Base-by-base conservation (phyloP, 176 grass and related monocot species). In the Zizania latifolia region DNA sequence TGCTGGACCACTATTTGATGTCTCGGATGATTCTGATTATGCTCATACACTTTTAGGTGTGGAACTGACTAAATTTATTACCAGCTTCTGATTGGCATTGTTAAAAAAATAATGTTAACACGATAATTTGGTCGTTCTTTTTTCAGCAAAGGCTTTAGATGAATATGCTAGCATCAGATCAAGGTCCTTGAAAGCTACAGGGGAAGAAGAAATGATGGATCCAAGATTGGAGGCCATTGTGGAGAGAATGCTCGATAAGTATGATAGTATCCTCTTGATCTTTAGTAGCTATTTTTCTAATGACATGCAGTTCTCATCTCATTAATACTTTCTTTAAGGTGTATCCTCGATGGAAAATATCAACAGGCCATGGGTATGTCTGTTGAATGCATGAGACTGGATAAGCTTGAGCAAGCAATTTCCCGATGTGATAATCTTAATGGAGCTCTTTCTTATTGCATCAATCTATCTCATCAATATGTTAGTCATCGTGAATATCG, bases 361-460 rank as follows among this genome's bases (percentile, higher is more conserved):
- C 86, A 96, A 45, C 89, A 96, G 83, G 89, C 92, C 40, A 96
- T 96, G 92, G 92, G 92, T 58, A 89, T 96, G 92, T 69, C 81
- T 62, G 81, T 92, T 62, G 92, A 96, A 74, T 96, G 92, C 55
- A 83, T 84, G 54, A 96, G 92, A 86, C 74, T 92, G 39, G 92
- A 96, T 80, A 92, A 92, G 64, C 70, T 96, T n/a, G 70, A 89
- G 82, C 81, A 73, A 78, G 89, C 92, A 27, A 81, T 96, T 79
- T 84, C 77, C 35, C 81, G 23, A 33, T 89, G 89, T 38, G 89
- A 87, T 83, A 96, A 96, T 76, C 67, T 92, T 79, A 82, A 89
- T 17, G 77, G 83, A 35, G 81, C 89, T 66, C 89, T 96, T 60
- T 87, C 84, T 8, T 96, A 96, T 71, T 96, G 86, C 70, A 92